These are phyloP conservation scores for Podosphaera xanthii DNA, from an alignment of 2,329 filamentous ascomycete species.

Conservation along the genomic window DNA sequence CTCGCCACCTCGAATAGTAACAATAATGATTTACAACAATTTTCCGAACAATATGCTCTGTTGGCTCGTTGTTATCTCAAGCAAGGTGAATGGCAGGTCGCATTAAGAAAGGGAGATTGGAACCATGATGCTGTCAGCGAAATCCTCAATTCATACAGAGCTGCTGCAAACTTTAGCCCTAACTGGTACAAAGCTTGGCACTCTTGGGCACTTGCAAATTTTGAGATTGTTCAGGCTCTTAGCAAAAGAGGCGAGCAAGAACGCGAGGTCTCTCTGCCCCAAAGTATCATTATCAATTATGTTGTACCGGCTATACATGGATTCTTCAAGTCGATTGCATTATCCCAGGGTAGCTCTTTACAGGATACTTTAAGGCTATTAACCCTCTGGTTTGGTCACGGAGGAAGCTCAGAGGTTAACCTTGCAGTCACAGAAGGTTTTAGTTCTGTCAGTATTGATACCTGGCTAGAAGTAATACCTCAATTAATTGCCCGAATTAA, in stretches of 20 bases:
- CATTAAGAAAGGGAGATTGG: slow-evolving; percentile 74
- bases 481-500: slow-evolving; percentile 96
- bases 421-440: slow-evolving; percentile 76
- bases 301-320: slow-evolving; percentile 87
- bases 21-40: slow-evolving; percentile 18
- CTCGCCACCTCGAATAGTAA: neutral
- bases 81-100: slow-evolving; percentile 87
- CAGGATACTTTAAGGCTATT: slow-evolving; percentile 85
- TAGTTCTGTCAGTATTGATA: slow-evolving; percentile 79
- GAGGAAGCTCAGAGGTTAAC: slow-evolving; percentile 72
- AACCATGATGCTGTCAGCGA: slow-evolving; percentile 67
- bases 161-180: slow-evolving; percentile 82
- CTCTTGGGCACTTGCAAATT: slow-evolving; percentile 93
- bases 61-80: slow-evolving; percentile 91
- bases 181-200: slow-evolving; percentile 99
- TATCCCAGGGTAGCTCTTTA: slow-evolving; percentile 77
- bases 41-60: slow-evolving; percentile 42
- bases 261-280: slow-evolving; percentile 24
- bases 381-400: slow-evolving; percentile 91
- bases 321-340: slow-evolving; percentile 90
- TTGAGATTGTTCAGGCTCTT: slow-evolving; percentile 78
- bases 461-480: slow-evolving; percentile 94
- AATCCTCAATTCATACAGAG: slow-evolving; percentile 71
- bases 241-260: slow-evolving; percentile 18
- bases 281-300: slow-evolving; percentile 54